These are phyloP conservation scores for Pseudonitzschia delicatissima DNA, from an alignment of 108 stramenopile species.

Conservation along the genomic window DNA sequence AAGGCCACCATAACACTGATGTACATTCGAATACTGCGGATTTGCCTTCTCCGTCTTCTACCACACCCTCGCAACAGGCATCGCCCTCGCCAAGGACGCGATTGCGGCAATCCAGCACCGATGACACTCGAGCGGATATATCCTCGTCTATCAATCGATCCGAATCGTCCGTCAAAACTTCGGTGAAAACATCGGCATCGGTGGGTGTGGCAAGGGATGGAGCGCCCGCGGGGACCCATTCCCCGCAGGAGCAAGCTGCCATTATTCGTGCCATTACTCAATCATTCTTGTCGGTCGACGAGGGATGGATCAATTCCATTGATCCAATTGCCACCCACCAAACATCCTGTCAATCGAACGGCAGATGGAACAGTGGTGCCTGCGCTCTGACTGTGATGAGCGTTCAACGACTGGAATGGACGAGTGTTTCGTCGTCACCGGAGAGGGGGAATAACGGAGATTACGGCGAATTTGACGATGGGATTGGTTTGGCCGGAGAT, in stretches of 20 bases:
- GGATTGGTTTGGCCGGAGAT: constrained; percentile 25
- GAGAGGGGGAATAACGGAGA: constrained; percentile 16
- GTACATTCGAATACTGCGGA: constrained; percentile 9
- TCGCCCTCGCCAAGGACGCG: not conserved
- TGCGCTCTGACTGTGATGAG: constrained; percentile 77
- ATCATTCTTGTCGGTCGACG: constrained; percentile 78
- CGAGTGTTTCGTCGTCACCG: constrained; percentile 26
- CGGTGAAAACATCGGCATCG: constrained; percentile 62
- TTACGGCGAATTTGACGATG: constrained; percentile 35
- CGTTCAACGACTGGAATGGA: constrained; percentile 77
- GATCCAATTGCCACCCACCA: constrained; percentile 80
- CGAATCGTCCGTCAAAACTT: constrained; percentile 69
- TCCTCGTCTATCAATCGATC: constrained; percentile 28
- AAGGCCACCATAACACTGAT: not conserved
- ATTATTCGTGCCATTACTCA: constrained; percentile 73
- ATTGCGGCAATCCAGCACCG: not conserved
- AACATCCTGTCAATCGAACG: constrained; percentile 76
- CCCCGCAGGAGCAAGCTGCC: constrained; percentile 60
- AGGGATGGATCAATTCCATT: constrained; percentile 87
- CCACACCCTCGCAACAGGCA: constrained; percentile 3
- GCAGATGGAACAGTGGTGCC: constrained; percentile 85
- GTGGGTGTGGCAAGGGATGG: constrained; percentile 37
- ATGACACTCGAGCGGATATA: constrained; percentile 10
- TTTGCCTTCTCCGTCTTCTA: constrained; percentile 15
- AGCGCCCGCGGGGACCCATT: constrained; percentile 63